Conservation (phyloP, 306 rosid species). For the Gastrolobium bilobum region DNA sequence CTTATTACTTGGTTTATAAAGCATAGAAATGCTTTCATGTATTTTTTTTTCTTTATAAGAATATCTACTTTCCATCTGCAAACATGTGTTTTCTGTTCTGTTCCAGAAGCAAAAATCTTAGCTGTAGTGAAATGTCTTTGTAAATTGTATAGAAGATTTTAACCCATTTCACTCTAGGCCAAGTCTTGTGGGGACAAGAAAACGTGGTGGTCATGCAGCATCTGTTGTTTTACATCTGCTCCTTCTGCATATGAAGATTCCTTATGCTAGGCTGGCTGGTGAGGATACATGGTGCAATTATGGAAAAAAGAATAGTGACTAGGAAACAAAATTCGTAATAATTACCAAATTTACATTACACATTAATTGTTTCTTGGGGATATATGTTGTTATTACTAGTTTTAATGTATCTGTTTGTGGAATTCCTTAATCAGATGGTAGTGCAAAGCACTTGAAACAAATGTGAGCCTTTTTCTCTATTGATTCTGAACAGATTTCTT, state of each 20-base stretch:
- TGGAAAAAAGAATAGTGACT: not conserved
- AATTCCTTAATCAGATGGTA: constrained; percentile 16
- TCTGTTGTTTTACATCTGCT: not conserved
- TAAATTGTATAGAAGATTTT: not conserved
- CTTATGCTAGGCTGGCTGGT: not conserved
- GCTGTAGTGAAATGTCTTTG: not conserved
- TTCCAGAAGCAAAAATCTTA: not conserved
- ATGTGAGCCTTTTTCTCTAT: not conserved
- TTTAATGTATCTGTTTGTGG: constrained; percentile 3
- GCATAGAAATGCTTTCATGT: constrained; percentile 6
- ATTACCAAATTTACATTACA: not conserved
- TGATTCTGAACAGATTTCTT: not conserved
- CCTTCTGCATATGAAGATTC: not conserved
- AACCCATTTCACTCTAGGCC: constrained; percentile 18
- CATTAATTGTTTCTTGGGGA: not conserved
- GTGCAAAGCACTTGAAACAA: not conserved
- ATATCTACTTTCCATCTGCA: not conserved
- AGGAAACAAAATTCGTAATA: not conserved
- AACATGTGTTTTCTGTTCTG: constrained; percentile 19
- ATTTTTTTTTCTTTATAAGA: not conserved
- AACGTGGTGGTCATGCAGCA: constrained; percentile 7
- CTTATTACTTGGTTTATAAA: not conserved
- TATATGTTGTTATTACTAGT: not conserved
- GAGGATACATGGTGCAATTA: not conserved
- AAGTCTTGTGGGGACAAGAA: constrained; percentile 19